Evolutionary conservation across 306 rosid genomes (phyloP), one percentile per base, ranked within the genome.

Genomic region (Medicago arabica): DNA sequence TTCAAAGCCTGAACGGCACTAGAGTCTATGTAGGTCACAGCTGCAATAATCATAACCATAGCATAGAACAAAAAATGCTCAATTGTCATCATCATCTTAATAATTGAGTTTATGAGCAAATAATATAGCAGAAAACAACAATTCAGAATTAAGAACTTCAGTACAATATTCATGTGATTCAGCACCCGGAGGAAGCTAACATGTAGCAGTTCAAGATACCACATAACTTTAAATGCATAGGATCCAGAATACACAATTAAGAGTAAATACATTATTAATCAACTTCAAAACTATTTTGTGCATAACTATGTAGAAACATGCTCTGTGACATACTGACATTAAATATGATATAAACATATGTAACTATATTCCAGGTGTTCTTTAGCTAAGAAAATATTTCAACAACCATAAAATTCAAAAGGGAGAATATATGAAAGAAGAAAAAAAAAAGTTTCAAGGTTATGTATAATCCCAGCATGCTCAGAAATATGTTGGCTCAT

Each of bases 1-100:
- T 87, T 95, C 57, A 95, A 85, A 80, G 99, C 93, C 82, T 92
- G 97, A 73, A 92, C 96, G 47, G 97, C 97, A 77, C 96, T 95
- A 1, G 99, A 90, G 83, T 95, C 99, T 67, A 95, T 83, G 36
- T 92, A 95, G n/a, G 97, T 95, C 75, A 92, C 96, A 88, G 99
- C 97, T 92, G 96, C 85, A 78, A 61, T 25, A 72, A 83, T 59
- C 69, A 78, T 39, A 71, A 84, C 58, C 61, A 72, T 53, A 40
- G 40, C 11, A 69, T 67, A 55, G 59, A 61, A 34, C 55, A 71
- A n/a, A 64, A 74, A 21, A 78, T 40, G n/a, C 40, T 36, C 57
- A 63, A 38, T 67, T 54, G 39, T 41, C 62, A 60, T 61, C 58
- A 15, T 19, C 75, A 46, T 21, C 36, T 16, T 15, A 39, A 67